A percentile compares a stretch with the other conserved stretches of the same genome.
Evolutionary conservation across 352 stramenopile species (phyloP).

Genomic region (Phytopythium helicoides): DNA sequence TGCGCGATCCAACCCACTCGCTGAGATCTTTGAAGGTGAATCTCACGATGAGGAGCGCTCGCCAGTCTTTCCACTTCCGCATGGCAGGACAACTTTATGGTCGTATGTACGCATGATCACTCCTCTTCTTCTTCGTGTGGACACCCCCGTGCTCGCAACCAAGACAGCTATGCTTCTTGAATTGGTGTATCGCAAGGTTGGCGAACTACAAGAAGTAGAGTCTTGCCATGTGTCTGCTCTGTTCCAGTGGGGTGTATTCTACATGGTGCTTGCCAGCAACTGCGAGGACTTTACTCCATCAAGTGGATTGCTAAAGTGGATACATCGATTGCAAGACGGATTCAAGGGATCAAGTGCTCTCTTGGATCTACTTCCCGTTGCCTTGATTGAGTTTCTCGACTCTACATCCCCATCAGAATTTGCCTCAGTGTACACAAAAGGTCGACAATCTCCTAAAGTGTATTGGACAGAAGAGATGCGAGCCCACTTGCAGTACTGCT

Average conservation of each 20-base stretch:
- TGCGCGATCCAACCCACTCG: slow-evolving; percentile 60
- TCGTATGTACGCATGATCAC: slow-evolving; percentile 43
- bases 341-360: slow-evolving; percentile 70
- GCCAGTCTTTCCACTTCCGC: slow-evolving; percentile 57
- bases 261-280: slow-evolving; percentile 62
- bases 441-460: slow-evolving; percentile 87
- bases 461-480: slow-evolving; percentile 95
- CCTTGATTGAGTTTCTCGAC: slow-evolving; percentile 89
- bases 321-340: slow-evolving; percentile 51
- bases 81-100: slow-evolving; percentile 50
- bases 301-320: slow-evolving; percentile 63
- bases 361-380: slow-evolving; percentile 83
- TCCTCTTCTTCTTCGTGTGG: slow-evolving; percentile 44
- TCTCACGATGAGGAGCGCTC: slow-evolving; percentile 6
- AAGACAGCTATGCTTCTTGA: slow-evolving; percentile 60
- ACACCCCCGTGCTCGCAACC: slow-evolving; percentile 51
- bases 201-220: slow-evolving; percentile 25
- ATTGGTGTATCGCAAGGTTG: slow-evolving; percentile 50
- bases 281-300: slow-evolving; percentile 52
- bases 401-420: slow-evolving; percentile 83
- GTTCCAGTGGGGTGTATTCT: slow-evolving; percentile 71
- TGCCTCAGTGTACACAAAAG: slow-evolving; percentile 83
- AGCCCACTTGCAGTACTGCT: slow-evolving; percentile 83
- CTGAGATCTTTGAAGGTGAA: slow-evolving; percentile 11
- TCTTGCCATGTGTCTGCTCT: slow-evolving; percentile 36